Conservation (phyloP, 257 asterid species). For the Thymus quinquecostatus region DNA sequence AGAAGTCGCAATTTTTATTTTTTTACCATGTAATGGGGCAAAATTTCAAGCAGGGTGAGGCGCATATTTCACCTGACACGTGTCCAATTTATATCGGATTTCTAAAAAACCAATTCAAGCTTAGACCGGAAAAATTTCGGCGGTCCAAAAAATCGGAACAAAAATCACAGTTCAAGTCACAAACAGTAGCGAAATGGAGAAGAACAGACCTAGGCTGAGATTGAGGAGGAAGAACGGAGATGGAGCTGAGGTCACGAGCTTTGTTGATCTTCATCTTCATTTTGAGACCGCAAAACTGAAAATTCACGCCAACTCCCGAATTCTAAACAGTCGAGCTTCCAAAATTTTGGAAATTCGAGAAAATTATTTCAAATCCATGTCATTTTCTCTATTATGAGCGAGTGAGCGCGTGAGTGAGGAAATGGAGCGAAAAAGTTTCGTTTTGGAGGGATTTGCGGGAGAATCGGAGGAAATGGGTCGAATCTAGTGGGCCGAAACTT, state of each 20-base stretch:
- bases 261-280: slow-evolving; percentile 91
- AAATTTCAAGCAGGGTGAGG: no score
- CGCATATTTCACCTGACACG: no score
- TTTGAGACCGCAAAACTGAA: slow-evolving; percentile 19
- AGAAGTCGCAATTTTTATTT: no score
- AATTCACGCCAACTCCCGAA: slow-evolving; percentile 5
- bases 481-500: no score
- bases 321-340: slow-evolving; percentile 8
- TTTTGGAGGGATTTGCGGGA: slow-evolving; percentile 16
- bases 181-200: slow-evolving; percentile 7
- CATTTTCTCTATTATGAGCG: background rate
- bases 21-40: no score
- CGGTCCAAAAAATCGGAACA: background rate
- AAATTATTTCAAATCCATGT: background rate
- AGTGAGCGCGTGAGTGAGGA: background rate
- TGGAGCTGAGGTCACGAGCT: slow-evolving; percentile 89
- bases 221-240: slow-evolving; percentile 94
- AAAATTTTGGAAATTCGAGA: background rate
- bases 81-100: no score
- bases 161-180: slow-evolving; percentile 8
- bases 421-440: slow-evolving; percentile 32
- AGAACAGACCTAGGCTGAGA: slow-evolving; percentile 51
- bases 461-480: slow-evolving; percentile 11
- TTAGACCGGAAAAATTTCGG: no score
- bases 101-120: no score